Percentiles rank a stretch among this genome's conserved stretches.
These are phyloP conservation scores for Penicillium taxi DNA, from an alignment of 495 filamentous ascomycete genomes.

Conservation along the genomic window DNA sequence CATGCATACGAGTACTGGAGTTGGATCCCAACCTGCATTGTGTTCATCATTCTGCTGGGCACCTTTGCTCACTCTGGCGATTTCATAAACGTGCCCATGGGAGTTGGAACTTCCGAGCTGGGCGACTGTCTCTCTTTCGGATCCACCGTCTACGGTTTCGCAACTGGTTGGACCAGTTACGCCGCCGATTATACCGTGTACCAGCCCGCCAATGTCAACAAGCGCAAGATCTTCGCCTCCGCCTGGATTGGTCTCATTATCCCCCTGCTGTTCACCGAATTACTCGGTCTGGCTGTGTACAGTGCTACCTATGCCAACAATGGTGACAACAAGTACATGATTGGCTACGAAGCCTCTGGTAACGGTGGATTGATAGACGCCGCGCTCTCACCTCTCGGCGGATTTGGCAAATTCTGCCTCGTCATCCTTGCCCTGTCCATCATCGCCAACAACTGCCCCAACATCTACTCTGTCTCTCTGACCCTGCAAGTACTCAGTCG, in stretches of 20 bases:
- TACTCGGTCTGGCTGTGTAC: constrained; percentile 67
- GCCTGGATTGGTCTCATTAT: constrained; percentile 64
- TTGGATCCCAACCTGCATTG: constrained; percentile 69
- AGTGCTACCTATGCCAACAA: constrained; percentile 51
- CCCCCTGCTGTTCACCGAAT: constrained; percentile 68
- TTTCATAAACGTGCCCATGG: constrained; percentile 61
- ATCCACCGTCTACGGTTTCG: constrained; percentile 67
- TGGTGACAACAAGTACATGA: constrained; percentile 45
- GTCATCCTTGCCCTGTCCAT: constrained; percentile 72
- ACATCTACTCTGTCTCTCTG: constrained; percentile 74
- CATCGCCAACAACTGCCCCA: constrained; percentile 83
- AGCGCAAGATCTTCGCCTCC: constrained; percentile 56
- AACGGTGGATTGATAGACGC: constrained; percentile 65
- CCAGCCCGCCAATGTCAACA: constrained; percentile 54
- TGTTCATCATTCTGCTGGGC: constrained; percentile 71
- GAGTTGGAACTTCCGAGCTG: constrained; percentile 51
- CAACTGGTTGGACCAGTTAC: constrained; percentile 72
- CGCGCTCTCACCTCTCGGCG: constrained; percentile 59
- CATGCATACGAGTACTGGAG: constrained; percentile 72
- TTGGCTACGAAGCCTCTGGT: constrained; percentile 51
- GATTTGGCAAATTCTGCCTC: constrained; percentile 76
- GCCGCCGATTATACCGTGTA: constrained; percentile 83
- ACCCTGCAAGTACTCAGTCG: constrained; percentile 64
- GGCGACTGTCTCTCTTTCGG: constrained; percentile 65
- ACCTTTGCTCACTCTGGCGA: constrained; percentile 67